Conservation (phyloP, 2,329 filamentous ascomycete genomes). For the Colletotrichum musicola region DNA sequence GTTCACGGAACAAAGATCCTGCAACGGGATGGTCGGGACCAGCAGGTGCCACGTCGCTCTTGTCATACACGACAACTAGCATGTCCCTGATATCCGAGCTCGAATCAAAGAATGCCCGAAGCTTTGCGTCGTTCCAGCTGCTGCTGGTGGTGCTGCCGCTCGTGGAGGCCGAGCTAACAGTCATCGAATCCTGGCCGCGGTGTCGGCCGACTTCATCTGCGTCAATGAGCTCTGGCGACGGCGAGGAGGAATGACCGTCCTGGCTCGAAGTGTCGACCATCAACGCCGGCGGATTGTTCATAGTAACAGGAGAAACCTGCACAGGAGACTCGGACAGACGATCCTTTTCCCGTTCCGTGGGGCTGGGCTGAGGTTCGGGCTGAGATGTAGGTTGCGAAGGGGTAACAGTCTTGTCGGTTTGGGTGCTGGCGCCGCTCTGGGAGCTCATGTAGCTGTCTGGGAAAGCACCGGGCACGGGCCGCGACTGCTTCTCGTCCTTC, state of each 20-base stretch:
- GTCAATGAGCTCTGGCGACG: conserved; percentile 72
- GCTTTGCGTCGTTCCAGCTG: conserved; percentile 87
- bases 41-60: conserved; percentile 82
- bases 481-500: conserved; percentile 41
- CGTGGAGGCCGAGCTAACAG: conserved; percentile 63
- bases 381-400: conserved; percentile 36
- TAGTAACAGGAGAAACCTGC: conserved; percentile 69
- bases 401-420: conserved; percentile 49
- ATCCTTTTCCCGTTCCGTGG: conserved; percentile 46
- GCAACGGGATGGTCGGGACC: conserved; percentile 89
- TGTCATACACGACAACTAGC: conserved; percentile 92
- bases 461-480: conserved; percentile 56
- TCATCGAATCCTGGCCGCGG: conserved; percentile 60
- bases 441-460: conserved; percentile 55
- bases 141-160: conserved; percentile 61
- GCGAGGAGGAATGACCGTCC: conserved; percentile 74
- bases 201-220: conserved; percentile 55
- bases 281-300: conserved; percentile 73
- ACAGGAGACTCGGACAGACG: conserved; percentile 77
- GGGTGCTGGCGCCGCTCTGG: conserved; percentile 46
- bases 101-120: conserved; percentile 92
- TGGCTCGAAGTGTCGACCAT: conserved; percentile 79
- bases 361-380: conserved; percentile 11
- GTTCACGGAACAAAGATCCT: conserved; percentile 83
- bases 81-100: conserved; percentile 90